Evolutionary conservation across 2,329 filamentous ascomycete genomes (phyloP).

Genomic region (Teratosphaeria pseudoeucalypti): DNA sequence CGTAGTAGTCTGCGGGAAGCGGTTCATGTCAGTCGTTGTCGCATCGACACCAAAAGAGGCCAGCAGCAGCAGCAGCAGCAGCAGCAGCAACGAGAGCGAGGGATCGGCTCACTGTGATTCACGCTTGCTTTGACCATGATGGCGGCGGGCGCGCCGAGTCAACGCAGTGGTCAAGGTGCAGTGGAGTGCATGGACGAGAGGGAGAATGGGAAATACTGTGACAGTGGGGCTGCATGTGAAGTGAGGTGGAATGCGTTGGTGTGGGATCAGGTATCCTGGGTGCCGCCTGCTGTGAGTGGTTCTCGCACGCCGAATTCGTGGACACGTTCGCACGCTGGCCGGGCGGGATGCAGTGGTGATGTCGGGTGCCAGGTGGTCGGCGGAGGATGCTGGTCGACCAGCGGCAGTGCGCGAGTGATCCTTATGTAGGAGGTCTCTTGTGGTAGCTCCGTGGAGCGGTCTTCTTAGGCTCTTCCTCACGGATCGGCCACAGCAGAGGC

Average conservation of each 20-base stretch:
- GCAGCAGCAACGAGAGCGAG: neutral
- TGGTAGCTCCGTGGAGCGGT: neutral
- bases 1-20: conserved; percentile 43
- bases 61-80: neutral
- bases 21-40: conserved; percentile 1
- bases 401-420: neutral
- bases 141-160: conserved; percentile 7
- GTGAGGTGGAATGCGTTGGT: neutral
- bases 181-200: neutral
- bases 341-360: neutral
- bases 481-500: neutral
- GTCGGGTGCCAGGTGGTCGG: neutral
- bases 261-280: neutral
- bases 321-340: neutral
- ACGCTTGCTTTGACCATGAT: conserved; percentile 27
- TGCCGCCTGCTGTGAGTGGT: neutral
- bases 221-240: neutral
- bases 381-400: neutral
- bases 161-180: conserved; percentile 3
- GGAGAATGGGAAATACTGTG: neutral
- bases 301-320: neutral
- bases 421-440: neutral
- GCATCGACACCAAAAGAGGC: neutral
- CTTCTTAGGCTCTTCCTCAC: neutral
- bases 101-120: conserved; percentile 16